Evolutionary conservation across 2,329 filamentous ascomycete species (phyloP).

Genomic region (Zopfia rhizophila): DNA sequence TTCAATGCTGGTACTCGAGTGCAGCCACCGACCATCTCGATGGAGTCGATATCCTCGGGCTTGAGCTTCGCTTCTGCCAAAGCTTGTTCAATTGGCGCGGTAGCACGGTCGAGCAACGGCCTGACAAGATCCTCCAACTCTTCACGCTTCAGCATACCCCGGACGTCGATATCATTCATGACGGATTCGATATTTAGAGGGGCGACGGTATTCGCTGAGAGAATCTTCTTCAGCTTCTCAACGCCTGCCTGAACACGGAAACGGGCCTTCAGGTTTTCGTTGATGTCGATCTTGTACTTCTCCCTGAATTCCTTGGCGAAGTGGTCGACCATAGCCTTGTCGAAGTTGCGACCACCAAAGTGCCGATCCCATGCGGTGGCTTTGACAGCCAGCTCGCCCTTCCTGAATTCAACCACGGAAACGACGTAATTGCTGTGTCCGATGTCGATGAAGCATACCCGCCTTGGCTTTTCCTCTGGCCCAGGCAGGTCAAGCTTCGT

Average conservation of each 20-base stretch:
- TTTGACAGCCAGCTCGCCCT: slow-evolving; percentile 95
- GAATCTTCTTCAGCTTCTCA: slow-evolving; percentile 98
- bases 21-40: slow-evolving; percentile 95
- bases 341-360: slow-evolving; percentile 97
- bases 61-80: slow-evolving; percentile 93
- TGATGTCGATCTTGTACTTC: slow-evolving; percentile 97
- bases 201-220: slow-evolving; percentile 93
- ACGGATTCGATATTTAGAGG: slow-evolving; percentile 97
- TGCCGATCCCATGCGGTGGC: slow-evolving; percentile 92
- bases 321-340: slow-evolving; percentile 93
- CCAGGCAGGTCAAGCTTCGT: slow-evolving; percentile 93
- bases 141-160: slow-evolving; percentile 87
- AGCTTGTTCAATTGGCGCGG: slow-evolving; percentile 84
- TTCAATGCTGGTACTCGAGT: slow-evolving; percentile 95
- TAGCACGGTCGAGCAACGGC: slow-evolving; percentile 80
- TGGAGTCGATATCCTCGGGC: slow-evolving; percentile 88
- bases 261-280: slow-evolving; percentile 87
- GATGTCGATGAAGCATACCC: slow-evolving; percentile 92
- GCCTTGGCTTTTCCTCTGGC: slow-evolving; percentile 89
- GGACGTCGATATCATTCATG: slow-evolving; percentile 97
- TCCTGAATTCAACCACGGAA: slow-evolving; percentile 95
- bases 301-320: slow-evolving; percentile 96
- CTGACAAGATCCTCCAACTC: slow-evolving; percentile 92
- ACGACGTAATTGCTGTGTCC: slow-evolving; percentile 96
- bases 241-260: slow-evolving; percentile 87